Evolutionary conservation across 805 yeast species (phyloP).

Genomic region (Candida verbasci): DNA sequence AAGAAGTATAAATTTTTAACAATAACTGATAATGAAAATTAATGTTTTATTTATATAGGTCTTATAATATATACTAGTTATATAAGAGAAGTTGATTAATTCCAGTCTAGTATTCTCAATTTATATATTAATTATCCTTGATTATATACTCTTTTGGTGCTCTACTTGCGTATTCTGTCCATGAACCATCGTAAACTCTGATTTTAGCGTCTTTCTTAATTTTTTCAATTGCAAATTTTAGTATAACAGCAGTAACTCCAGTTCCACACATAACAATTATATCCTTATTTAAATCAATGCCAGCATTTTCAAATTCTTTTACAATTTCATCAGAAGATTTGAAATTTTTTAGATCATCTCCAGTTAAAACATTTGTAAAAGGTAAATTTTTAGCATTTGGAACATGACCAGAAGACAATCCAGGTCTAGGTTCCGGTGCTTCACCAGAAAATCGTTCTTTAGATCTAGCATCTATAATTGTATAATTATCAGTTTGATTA

Average conservation of each 20-base stretch:
- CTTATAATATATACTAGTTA: too few species aligned
- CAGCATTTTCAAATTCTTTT: slow-evolving; percentile 38
- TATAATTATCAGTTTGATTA: slow-evolving; percentile 44
- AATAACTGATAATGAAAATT: slow-evolving; percentile 16
- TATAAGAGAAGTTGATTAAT: too few species aligned
- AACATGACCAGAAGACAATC: slow-evolving; percentile 83
- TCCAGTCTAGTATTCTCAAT: neutral
- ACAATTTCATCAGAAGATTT: slow-evolving; percentile 43
- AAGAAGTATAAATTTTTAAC: slow-evolving; percentile 62
- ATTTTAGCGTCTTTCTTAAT: slow-evolving; percentile 34
- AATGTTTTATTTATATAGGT: neutral
- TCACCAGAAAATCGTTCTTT: slow-evolving; percentile 69
- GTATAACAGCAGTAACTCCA: slow-evolving; percentile 90
- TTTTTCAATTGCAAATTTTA: slow-evolving; percentile 60
- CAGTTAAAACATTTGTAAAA: slow-evolving; percentile 57
- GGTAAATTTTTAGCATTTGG: slow-evolving; percentile 80
- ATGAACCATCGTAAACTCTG: slow-evolving; percentile 68
- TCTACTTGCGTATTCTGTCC: slow-evolving; percentile 84
- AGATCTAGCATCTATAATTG: slow-evolving; percentile 80
- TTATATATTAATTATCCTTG: slow-evolving; percentile 21
- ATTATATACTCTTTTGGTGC: slow-evolving; percentile 55
- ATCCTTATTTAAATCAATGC: slow-evolving; percentile 46
- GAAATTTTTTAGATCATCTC: slow-evolving; percentile 41
- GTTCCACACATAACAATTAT: slow-evolving; percentile 91
- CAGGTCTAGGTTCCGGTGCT: slow-evolving; percentile 87